Percentiles rank a stretch among this genome's conserved stretches.
phyloP scores from a whole-genome alignment of 257 asterid species.

The Petunia secreta region DNA sequence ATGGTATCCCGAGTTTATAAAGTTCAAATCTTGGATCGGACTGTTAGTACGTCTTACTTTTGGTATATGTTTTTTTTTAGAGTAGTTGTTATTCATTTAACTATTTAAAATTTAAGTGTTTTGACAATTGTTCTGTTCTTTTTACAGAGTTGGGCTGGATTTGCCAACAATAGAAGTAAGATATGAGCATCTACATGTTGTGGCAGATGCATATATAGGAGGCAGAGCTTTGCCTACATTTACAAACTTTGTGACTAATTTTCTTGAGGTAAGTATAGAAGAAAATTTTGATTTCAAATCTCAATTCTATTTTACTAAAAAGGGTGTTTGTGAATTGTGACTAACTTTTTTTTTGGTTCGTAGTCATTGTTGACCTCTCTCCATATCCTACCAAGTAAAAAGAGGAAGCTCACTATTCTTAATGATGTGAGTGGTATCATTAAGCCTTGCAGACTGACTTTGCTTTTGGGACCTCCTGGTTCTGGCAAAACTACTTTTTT shows the following conservation, averaged over 20 bases:
- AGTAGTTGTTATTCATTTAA: not conserved
- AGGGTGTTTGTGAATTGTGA: not conserved
- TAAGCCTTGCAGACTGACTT: conserved; percentile 54
- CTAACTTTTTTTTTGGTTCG: not conserved
- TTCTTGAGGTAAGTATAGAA: conserved; percentile 24
- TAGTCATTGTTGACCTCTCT: conserved; percentile 19
- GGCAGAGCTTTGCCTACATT: conserved; percentile 32
- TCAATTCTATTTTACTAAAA: not conserved
- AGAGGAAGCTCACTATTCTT: conserved; percentile 28
- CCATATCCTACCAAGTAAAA: conserved; percentile 20
- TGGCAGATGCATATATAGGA: conserved; percentile 32
- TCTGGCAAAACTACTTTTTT: conserved; percentile 38
- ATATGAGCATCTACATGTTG: conserved; percentile 29
- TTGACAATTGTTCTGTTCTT: not conserved
- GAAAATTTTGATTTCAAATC: not conserved
- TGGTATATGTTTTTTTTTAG: not conserved
- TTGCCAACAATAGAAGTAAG: conserved; percentile 37
- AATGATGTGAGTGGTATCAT: conserved; percentile 61
- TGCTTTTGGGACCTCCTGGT: conserved; percentile 24
- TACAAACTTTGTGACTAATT: conserved; percentile 21
- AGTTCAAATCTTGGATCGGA: not conserved
- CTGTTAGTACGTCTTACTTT: not conserved
- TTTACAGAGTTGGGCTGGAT: conserved; percentile 33
- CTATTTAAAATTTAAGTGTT: not conserved
- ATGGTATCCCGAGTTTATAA: no score